Evolutionary conservation across 1,284 basidiomycete genomes (phyloP).

Genomic region (Xerocomus minutiporus): DNA sequence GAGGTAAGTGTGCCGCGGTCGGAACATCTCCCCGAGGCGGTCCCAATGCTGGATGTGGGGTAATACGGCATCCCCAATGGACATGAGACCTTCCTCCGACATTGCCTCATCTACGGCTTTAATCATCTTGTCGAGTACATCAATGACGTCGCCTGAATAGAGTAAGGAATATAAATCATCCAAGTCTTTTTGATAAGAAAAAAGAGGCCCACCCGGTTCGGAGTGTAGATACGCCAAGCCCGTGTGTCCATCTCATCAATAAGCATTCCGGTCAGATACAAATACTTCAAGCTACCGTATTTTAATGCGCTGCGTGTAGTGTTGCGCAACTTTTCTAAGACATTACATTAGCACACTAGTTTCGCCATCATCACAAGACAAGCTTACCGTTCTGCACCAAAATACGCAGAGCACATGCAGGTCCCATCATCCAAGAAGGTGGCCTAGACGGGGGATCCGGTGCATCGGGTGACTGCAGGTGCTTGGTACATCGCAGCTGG

Average conservation of each 20-base stretch:
- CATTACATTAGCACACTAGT: neutral
- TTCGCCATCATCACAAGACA: neutral
- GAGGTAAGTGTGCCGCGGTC: slow-evolving; percentile 3
- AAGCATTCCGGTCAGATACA: slow-evolving; percentile 18
- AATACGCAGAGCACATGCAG: slow-evolving; percentile 13
- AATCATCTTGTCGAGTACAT: slow-evolving; percentile 27
- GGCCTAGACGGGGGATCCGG: neutral
- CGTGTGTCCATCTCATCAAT: slow-evolving; percentile 15
- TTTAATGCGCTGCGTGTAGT: neutral
- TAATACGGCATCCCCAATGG: slow-evolving; percentile 14
- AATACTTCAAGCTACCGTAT: slow-evolving; percentile 19
- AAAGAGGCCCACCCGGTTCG: slow-evolving; percentile 7
- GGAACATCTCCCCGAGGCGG: slow-evolving; percentile 1
- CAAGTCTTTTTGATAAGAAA: neutral
- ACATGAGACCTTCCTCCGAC: slow-evolving; percentile 19
- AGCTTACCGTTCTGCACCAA: slow-evolving; percentile 8
- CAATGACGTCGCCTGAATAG: slow-evolving; percentile 17
- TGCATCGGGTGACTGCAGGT: neutral
- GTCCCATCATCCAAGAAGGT: slow-evolving; percentile 16
- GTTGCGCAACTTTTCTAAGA: slow-evolving; percentile 14
- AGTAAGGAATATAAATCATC: neutral
- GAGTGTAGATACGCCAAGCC: slow-evolving; percentile 15
- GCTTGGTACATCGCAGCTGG: neutral
- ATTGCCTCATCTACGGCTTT: slow-evolving; percentile 20
- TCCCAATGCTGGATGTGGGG: slow-evolving; percentile 14